Evolutionary conservation across 495 filamentous ascomycete species (phyloP), one percentile per base, ranked within the genome.

Genomic region (Xylaria palmicola): DNA sequence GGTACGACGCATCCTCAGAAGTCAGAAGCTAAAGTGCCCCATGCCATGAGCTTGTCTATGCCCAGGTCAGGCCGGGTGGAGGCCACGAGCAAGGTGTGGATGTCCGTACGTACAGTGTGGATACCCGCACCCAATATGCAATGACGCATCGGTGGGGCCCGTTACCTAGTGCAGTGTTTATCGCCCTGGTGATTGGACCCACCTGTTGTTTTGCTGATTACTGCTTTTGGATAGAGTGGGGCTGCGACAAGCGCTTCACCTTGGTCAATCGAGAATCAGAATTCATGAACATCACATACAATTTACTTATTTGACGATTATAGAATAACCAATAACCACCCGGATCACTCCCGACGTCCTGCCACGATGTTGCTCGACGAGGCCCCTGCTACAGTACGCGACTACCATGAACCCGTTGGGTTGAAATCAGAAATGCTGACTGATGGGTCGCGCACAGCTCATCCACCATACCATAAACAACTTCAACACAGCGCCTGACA

Each of bases 351-450:
- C 15, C 40, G 26, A 44, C 15, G 49, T 49, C 8, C 47, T 36
- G 27, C 58, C 83, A 89, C 70, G 63, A 98, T 98, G 94, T 82
- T 98, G 71, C 91, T 98, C 78, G 94, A 98, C 79, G 94, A 98
- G 79, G 90, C 91, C 72, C 94, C 94, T 61, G 90, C 87, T 41
- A 88, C 87, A 24, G 90, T 93, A 85, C 20, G 81, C 60, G 30
- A 22, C 41, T 43, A 49, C 50, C 15, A 34, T n/a, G 27, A 43
- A 22, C 26, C 22, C 61, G 26, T 48, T 0, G 12, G 4, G 29
- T 30, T n/a, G 13, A 5, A 24, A 30, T 22, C 41, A 50, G 22
- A 4, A 24, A 22, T 27, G 9, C 62, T 61, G 12, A 29, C 39
- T 64, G 52, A 19, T 27, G 32, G 17, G 17, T 1, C 6, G 19